phyloP scores from a whole-genome alignment of 805 yeast genomes.

The Nakazawaea peltata region DNA sequence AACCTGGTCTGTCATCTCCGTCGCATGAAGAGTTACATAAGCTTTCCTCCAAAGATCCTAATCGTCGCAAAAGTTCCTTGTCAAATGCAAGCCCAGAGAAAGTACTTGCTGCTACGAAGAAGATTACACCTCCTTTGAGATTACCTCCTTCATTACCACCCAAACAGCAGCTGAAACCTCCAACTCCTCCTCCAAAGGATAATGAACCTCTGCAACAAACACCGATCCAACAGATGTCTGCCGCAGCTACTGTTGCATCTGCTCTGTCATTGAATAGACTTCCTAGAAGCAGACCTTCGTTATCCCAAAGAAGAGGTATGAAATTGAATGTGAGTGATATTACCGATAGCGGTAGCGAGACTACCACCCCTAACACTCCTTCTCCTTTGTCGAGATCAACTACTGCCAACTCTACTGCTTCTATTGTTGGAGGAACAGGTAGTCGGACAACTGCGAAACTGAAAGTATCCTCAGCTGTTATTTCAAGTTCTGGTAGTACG shows the following conservation, averaged over 20 bases:
- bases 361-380: neutral
- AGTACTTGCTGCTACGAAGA: too few relatives aligned
- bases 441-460: slow-evolving; percentile 9
- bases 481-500: too few relatives aligned
- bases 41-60: too few relatives aligned
- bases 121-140: slow-evolving; percentile 8
- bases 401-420: slow-evolving; percentile 1
- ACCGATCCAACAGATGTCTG: neutral
- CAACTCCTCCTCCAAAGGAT: neutral
- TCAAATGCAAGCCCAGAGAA: too few relatives aligned
- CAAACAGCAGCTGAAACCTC: neutral
- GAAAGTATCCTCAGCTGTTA: too few relatives aligned
- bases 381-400: neutral
- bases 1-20: too few relatives aligned
- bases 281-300: slow-evolving; percentile 30
- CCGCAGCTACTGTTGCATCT: slow-evolving; percentile 7
- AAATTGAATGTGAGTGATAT: slow-evolving; percentile 29
- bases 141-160: slow-evolving; percentile 11
- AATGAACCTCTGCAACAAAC: neutral
- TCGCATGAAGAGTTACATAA: too few relatives aligned
- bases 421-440: slow-evolving; percentile 14
- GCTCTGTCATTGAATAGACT: slow-evolving; percentile 12
- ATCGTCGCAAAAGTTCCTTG: too few relatives aligned
- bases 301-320: slow-evolving; percentile 50
- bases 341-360: slow-evolving; percentile 1